Conservation (phyloP, 306 rosid species). For the Phaseolus lunatus region DNA sequence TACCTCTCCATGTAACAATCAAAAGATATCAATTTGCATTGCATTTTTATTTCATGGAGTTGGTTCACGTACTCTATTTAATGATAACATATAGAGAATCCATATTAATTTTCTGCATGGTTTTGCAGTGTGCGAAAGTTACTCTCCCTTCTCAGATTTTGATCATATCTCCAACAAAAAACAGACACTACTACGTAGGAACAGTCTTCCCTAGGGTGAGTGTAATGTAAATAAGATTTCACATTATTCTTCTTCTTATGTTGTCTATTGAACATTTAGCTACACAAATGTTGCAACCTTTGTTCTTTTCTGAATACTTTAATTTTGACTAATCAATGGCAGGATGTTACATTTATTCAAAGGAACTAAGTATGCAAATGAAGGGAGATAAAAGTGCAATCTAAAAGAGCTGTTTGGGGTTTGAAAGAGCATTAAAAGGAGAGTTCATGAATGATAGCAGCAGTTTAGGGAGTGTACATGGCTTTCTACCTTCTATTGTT, state of each 20-base stretch:
- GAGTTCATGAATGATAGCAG: too few species aligned
- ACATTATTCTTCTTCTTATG: background rate
- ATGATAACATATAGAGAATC: background rate
- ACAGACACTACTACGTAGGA: conserved; percentile 25
- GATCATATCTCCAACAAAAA: conserved; percentile 16
- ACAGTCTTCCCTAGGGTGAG: conserved; percentile 39
- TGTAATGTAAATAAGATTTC: background rate
- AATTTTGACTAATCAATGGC: conserved; percentile 16
- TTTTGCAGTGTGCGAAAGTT: conserved; percentile 41
- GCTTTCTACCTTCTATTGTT: background rate
- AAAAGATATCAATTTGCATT: background rate
- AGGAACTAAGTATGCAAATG: background rate
- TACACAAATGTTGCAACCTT: background rate
- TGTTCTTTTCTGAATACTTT: background rate
- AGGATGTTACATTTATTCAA: conserved; percentile 29
- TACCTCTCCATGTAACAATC: background rate
- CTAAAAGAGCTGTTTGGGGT: background rate
- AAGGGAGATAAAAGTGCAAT: background rate
- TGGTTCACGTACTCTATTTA: background rate
- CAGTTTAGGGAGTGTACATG: too few species aligned
- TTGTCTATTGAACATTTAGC: background rate
- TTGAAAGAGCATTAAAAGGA: background rate
- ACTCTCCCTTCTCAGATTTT: conserved; percentile 1
- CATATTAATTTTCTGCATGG: background rate
- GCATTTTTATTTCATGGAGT: background rate